Evolutionary conservation across 2,329 filamentous ascomycete genomes (phyloP).

Genomic region (Aspergillus glaucus): DNA sequence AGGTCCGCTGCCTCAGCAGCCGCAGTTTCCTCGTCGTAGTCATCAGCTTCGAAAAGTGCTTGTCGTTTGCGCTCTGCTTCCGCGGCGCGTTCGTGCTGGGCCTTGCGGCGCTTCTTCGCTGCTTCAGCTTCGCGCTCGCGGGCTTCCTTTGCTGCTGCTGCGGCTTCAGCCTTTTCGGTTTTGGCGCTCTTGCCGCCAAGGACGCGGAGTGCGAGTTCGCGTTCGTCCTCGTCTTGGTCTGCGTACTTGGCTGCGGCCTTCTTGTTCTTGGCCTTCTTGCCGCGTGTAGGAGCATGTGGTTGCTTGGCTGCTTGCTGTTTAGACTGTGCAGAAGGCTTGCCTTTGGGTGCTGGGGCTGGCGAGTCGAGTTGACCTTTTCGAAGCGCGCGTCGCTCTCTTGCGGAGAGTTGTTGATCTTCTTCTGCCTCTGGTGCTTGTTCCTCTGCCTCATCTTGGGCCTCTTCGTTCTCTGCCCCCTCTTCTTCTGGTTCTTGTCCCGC

Average conservation of each 20-base stretch:
- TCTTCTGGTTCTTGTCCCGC: slow-evolving; percentile 8
- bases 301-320: slow-evolving; percentile 12
- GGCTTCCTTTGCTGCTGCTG: slow-evolving; percentile 55
- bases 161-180: slow-evolving; percentile 59
- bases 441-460: slow-evolving; percentile 21
- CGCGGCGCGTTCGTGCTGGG: slow-evolving; percentile 73
- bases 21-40: slow-evolving; percentile 50
- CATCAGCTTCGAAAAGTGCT: slow-evolving; percentile 63
- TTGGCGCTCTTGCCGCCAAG: slow-evolving; percentile 60
- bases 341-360: slow-evolving; percentile 3
- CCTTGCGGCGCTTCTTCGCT: slow-evolving; percentile 66
- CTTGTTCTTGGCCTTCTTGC: slow-evolving; percentile 76
- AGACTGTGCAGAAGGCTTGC: neutral
- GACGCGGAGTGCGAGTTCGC: slow-evolving; percentile 72
- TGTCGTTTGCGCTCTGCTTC: slow-evolving; percentile 57
- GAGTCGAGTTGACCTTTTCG: slow-evolving; percentile 26
- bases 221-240: slow-evolving; percentile 90
- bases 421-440: slow-evolving; percentile 27
- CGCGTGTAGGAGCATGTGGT: slow-evolving; percentile 45
- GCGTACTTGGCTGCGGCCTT: slow-evolving; percentile 87
- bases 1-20: slow-evolving; percentile 44
- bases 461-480: slow-evolving; percentile 15
- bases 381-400: slow-evolving; percentile 40
- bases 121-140: slow-evolving; percentile 67
- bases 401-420: slow-evolving; percentile 18